Evolutionary conservation across 768 basidiomycete species (phyloP), one percentile per base, ranked within the genome.

Genomic region (Suillus tomentosus): DNA sequence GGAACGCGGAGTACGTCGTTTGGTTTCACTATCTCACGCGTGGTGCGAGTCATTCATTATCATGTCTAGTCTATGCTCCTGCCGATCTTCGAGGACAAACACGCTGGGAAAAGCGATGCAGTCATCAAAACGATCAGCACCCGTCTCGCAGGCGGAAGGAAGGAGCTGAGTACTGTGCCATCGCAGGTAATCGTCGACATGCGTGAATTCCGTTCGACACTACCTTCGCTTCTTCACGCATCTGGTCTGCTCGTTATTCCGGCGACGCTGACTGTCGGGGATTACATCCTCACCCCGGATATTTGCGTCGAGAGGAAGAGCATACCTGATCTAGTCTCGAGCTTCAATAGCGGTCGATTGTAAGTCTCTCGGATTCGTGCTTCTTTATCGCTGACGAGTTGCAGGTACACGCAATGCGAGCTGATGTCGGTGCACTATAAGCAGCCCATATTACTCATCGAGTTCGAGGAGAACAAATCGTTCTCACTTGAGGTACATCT

Each of bases 231-330:
- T 5, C 80, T 99, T 9, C 95, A 99, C 70, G 94, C 92, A 0
- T 84, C 92, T 0, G 83, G 84, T 51, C 77, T 96, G 48, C 78
- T 89, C 40, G 87, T 98, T 48, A 81, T 95, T n/a, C 96, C 97
- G 0, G 90, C 91, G 1, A 99, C 96, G 0, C 79, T 99, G 65
- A 94, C 92, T 0, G 91, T 99, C 2, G 97, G 97, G 3, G 97
- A 99, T 76, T 99, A 99, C 71, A 91, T 99, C 61, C 78, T 99
- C 54, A 91, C 93, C 1, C 97, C 96, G 0, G 94, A 96, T 65
- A 96, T 99, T 66, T 96, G 94, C 66, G 91, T 99, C 3, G 97
- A 99, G 77, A 82, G 96, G 63, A 99, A 99, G 79, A 96, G 96
- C 68, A 81, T 99, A 58, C 83, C 95, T 0, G 97, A 99, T 80